These are phyloP conservation scores for Candida corydali DNA, from an alignment of 805 yeast genomes.

Conservation along the genomic window DNA sequence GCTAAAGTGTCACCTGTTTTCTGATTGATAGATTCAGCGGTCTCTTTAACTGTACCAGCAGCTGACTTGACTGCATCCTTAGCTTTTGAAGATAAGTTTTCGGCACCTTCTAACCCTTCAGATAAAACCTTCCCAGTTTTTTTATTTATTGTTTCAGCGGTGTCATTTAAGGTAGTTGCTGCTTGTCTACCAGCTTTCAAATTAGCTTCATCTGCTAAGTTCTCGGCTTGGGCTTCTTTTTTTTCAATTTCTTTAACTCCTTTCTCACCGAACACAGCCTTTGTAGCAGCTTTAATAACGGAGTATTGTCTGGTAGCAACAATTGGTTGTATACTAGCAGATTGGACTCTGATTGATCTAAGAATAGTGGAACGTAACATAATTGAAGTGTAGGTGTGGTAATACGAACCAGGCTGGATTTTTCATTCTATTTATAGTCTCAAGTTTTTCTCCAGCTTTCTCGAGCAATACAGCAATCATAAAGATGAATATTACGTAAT, in stretches of 20 bases:
- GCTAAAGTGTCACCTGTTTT: constrained; percentile 30
- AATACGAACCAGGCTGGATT: too few species aligned
- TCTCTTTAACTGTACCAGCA: constrained; percentile 28
- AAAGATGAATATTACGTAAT: background rate
- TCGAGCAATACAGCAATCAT: constrained; percentile 1
- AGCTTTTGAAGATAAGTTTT: constrained; percentile 30
- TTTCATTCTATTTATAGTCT: background rate
- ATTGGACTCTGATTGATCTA: constrained; percentile 1
- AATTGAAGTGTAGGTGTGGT: too few species aligned
- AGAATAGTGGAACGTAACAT: constrained; percentile 8
- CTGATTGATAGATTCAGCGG: constrained; percentile 28
- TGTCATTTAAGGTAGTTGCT: constrained; percentile 11
- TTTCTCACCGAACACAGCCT: constrained; percentile 13
- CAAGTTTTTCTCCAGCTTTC: background rate
- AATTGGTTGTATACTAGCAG: background rate
- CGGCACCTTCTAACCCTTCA: constrained; percentile 21
- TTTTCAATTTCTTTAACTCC: constrained; percentile 6
- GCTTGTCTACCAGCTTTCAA: constrained; percentile 16
- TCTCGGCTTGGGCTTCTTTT: constrained; percentile 6
- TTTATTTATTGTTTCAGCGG: constrained; percentile 29
- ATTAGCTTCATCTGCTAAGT: constrained; percentile 13
- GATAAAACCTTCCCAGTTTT: constrained; percentile 30
- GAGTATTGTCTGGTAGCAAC: constrained; percentile 13
- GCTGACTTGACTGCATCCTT: constrained; percentile 14
- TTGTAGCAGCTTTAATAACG: constrained; percentile 32